phyloP scores from a whole-genome alignment of 352 stramenopile genomes.

The Globisporangium spinosum region DNA sequence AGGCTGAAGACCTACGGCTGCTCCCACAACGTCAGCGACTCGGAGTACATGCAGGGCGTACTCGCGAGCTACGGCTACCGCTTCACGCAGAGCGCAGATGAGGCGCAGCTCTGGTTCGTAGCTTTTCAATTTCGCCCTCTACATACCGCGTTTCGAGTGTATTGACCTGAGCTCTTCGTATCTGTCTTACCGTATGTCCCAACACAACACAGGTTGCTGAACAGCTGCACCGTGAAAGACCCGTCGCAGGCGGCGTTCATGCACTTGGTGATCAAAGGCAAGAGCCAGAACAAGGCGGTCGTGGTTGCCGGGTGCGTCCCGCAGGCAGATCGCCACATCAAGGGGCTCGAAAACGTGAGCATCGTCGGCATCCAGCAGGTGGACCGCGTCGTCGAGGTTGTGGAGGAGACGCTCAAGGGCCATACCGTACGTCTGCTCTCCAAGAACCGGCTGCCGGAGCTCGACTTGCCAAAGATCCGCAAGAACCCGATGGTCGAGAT shows the following conservation, averaged over 20 bases:
- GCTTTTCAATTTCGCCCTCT: neutral
- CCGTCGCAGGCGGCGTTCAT: constrained; percentile 89
- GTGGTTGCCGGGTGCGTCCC: constrained; percentile 91
- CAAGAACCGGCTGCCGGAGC: constrained; percentile 75
- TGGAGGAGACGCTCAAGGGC: constrained; percentile 90
- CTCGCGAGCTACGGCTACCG: constrained; percentile 89
- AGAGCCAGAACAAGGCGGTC: constrained; percentile 74
- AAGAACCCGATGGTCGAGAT: constrained; percentile 92
- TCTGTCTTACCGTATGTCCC: neutral
- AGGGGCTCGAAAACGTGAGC: constrained; percentile 79
- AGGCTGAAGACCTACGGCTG: constrained; percentile 91
- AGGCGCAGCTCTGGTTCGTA: constrained; percentile 75
- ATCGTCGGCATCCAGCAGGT: constrained; percentile 91
- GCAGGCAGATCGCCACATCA: constrained; percentile 83
- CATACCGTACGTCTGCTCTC: constrained; percentile 84
- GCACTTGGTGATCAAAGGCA: constrained; percentile 83
- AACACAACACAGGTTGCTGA: constrained; percentile 60
- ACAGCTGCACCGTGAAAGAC: constrained; percentile 94
- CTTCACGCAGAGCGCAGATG: constrained; percentile 68
- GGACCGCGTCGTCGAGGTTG: constrained; percentile 88
- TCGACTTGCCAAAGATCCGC: constrained; percentile 91
- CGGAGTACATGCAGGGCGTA: constrained; percentile 92
- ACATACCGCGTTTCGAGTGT: neutral
- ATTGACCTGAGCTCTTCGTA: neutral
- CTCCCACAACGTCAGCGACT: constrained; percentile 91